Conservation (phyloP, 495 filamentous ascomycete genomes). For the Aspergillus steynii region DNA sequence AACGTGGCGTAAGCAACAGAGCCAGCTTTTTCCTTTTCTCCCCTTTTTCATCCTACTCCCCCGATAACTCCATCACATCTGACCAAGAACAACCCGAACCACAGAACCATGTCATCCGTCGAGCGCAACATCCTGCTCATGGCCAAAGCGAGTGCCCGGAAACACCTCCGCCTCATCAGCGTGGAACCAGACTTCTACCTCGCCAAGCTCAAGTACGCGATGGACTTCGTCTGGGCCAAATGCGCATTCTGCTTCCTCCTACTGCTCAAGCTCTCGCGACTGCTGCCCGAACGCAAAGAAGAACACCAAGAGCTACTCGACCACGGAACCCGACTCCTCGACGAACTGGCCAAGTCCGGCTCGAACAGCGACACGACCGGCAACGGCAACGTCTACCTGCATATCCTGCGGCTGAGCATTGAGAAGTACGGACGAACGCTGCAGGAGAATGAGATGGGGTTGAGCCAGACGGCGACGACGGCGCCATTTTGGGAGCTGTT, state of each 20-base stretch:
- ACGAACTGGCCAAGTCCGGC: constrained; percentile 41
- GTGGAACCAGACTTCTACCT: constrained; percentile 45
- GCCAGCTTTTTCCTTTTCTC: no score
- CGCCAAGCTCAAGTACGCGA: constrained; percentile 50
- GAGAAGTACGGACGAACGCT: constrained; percentile 49
- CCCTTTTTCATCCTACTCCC: no score
- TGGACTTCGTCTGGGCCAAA: constrained; percentile 60
- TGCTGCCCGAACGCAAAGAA: constrained; percentile 43
- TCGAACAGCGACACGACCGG: constrained; percentile 23
- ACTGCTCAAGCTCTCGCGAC: constrained; percentile 50
- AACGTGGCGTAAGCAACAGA: constrained; percentile 39
- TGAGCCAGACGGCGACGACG: constrained; percentile 7
- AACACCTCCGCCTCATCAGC: constrained; percentile 50
- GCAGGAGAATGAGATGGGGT: constrained; percentile 28
- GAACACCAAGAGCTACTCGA: constrained; percentile 42
- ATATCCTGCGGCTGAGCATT: constrained; percentile 44
- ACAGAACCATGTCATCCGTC: constrained; percentile 39
- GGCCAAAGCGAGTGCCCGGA: constrained; percentile 49
- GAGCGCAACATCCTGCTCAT: constrained; percentile 44
- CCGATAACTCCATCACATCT: not conserved
- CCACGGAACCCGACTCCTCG: constrained; percentile 43
- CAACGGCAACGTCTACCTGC: constrained; percentile 44
- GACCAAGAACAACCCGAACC: not conserved
- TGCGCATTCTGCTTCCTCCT: constrained; percentile 54
- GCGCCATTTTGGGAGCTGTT: constrained; percentile 42